Evolutionary conservation across 1,284 basidiomycete species (phyloP).

Genomic region (Apiotrichum akiyoshidainum): DNA sequence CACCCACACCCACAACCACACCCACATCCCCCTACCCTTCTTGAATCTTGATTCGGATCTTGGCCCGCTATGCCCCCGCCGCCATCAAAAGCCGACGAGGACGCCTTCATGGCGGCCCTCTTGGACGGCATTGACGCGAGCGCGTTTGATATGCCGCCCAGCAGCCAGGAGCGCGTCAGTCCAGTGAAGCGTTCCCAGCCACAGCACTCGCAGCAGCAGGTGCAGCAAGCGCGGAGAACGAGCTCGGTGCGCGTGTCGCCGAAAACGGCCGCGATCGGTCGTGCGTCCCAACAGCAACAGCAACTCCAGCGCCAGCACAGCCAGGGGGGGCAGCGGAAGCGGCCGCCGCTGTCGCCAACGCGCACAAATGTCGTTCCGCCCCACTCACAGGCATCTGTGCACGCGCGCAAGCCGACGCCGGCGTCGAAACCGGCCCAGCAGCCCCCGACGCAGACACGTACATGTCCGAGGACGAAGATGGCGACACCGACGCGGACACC

Average conservation of each 20-base stretch:
- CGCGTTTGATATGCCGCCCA: conserved; percentile 27
- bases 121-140: conserved; percentile 47
- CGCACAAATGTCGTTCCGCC: no score
- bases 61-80: neutral
- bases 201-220: neutral
- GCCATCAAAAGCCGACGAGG: conserved; percentile 21
- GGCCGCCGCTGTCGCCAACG: no score
- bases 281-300: no score
- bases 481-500: neutral
- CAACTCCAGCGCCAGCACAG: neutral
- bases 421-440: neutral
- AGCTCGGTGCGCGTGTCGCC: neutral
- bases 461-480: neutral
- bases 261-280: neutral
- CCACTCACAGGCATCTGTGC: no score
- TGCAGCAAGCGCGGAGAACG: neutral
- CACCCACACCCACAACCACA: no score
- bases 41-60: conserved; percentile 4
- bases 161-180: neutral
- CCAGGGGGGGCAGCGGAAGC: no score
- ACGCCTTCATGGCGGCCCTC: conserved; percentile 46
- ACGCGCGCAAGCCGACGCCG: no score
- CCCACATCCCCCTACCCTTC: no score
- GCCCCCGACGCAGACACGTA: neutral
- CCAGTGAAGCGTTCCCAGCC: conserved; percentile 4